These are phyloP conservation scores for Sporobolus alterniflorus DNA, from an alignment of 202 grass and related monocot species.

Conservation along the genomic window DNA sequence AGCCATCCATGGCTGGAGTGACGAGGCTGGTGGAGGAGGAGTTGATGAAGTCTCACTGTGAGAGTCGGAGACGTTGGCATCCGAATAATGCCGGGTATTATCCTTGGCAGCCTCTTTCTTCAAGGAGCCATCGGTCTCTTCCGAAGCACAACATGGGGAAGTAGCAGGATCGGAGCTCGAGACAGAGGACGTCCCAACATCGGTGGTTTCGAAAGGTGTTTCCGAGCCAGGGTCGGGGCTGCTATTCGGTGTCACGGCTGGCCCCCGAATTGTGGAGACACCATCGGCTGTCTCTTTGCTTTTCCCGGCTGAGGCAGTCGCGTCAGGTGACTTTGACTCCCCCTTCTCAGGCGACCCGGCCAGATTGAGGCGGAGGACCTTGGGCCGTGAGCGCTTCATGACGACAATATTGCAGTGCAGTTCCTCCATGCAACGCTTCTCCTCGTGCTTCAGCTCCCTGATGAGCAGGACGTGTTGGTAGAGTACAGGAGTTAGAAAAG, in stretches of 20 bases:
- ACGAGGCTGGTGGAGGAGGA: slow-evolving; percentile 46
- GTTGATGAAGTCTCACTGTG: slow-evolving; percentile 55
- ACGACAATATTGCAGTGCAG: slow-evolving; percentile 93
- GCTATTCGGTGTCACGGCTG: slow-evolving; percentile 65
- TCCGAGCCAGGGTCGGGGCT: slow-evolving; percentile 70
- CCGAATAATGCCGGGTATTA: slow-evolving; percentile 35
- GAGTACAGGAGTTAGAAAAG: background rate
- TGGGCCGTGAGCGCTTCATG: slow-evolving; percentile 81
- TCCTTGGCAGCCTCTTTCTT: slow-evolving; percentile 48
- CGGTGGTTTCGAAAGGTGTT: slow-evolving; percentile 57
- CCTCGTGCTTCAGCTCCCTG: slow-evolving; percentile 91
- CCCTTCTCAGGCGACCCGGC: slow-evolving; percentile 58
- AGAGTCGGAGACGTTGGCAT: slow-evolving; percentile 56
- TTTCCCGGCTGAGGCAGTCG: background rate
- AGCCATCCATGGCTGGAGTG: slow-evolving; percentile 82
- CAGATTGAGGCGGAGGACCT: slow-evolving; percentile 90
- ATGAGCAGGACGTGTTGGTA: slow-evolving; percentile 13
- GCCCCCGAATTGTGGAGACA: slow-evolving; percentile 41
- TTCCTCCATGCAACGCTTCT: slow-evolving; percentile 79
- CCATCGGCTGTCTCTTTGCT: background rate
- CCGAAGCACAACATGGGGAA: slow-evolving; percentile 69
- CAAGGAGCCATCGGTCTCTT: slow-evolving; percentile 41
- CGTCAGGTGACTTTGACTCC: slow-evolving; percentile 37
- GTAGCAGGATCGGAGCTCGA: slow-evolving; percentile 71
- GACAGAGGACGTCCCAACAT: slow-evolving; percentile 60